Conservation (phyloP, 2,329 filamentous ascomycete species). For the Monosporascus cannonballus region DNA sequence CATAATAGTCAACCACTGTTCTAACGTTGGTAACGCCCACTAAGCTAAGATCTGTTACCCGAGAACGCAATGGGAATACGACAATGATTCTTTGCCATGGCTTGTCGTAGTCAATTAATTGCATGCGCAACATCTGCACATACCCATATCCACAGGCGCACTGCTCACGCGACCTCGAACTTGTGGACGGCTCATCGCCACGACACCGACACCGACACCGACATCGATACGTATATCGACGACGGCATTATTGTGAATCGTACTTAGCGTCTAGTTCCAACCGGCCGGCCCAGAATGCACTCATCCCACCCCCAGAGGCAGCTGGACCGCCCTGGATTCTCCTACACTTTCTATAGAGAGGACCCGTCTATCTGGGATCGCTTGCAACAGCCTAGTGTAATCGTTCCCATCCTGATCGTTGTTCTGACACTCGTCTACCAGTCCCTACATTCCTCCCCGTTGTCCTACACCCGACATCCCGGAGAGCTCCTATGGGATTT, state of each 20-base stretch:
- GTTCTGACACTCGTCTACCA: slow-evolving; percentile 30
- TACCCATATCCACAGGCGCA: not conserved
- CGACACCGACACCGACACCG: not conserved
- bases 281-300: slow-evolving; percentile 29
- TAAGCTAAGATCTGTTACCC: too few relatives aligned
- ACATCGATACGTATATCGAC: not conserved
- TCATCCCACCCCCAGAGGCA: slow-evolving; percentile 25
- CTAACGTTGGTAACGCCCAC: too few relatives aligned
- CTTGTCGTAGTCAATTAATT: not conserved
- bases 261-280: not conserved
- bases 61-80: not conserved
- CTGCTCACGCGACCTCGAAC: not conserved
- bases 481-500: slow-evolving; percentile 53
- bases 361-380: slow-evolving; percentile 24
- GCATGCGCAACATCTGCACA: not conserved
- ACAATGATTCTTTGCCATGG: not conserved
- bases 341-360: slow-evolving; percentile 15
- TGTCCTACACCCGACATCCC: slow-evolving; percentile 28
- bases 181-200: not conserved
- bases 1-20: too few relatives aligned
- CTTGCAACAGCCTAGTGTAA: slow-evolving; percentile 27
- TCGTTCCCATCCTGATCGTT: slow-evolving; percentile 29
- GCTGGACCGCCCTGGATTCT: slow-evolving; percentile 20
- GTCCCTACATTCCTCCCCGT: slow-evolving; percentile 21
- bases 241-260: not conserved